These are phyloP conservation scores for Anisodus tanguticus DNA, from an alignment of 257 asterid genomes.

Conservation along the genomic window DNA sequence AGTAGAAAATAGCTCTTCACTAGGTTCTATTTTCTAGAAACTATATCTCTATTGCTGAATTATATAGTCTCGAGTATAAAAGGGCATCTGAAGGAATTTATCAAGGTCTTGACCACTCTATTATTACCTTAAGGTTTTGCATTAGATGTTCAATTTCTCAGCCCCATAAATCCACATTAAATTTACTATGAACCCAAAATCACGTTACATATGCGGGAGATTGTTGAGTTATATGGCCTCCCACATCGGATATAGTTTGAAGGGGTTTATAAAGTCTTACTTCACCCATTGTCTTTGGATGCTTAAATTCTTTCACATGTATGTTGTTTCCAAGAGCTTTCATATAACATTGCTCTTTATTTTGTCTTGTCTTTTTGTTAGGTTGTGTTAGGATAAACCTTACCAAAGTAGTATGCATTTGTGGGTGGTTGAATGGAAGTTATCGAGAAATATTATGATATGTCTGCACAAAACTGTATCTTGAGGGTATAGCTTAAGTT, in stretches of 20 bases:
- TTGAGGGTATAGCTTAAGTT: neutral
- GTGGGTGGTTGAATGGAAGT: neutral
- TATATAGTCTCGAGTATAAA: neutral
- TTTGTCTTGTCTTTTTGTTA: neutral
- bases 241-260: neutral
- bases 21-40: neutral
- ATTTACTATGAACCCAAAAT: neutral
- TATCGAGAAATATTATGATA: neutral
- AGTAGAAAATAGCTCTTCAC: neutral
- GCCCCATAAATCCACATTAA: neutral
- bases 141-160: neutral
- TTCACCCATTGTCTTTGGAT: neutral
- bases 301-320: neutral
- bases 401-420: neutral
- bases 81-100: neutral
- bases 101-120: neutral
- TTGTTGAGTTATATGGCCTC: neutral
- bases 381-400: neutral
- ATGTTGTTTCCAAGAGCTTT: neutral
- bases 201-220: neutral
- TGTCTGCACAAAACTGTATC: neutral
- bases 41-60: slow-evolving; percentile 4
- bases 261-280: neutral
- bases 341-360: neutral
- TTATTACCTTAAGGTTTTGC: slow-evolving; percentile 7